Evolutionary conservation across 345 rosid genomes (phyloP).

Genomic region (Aurinia saxatilis): DNA sequence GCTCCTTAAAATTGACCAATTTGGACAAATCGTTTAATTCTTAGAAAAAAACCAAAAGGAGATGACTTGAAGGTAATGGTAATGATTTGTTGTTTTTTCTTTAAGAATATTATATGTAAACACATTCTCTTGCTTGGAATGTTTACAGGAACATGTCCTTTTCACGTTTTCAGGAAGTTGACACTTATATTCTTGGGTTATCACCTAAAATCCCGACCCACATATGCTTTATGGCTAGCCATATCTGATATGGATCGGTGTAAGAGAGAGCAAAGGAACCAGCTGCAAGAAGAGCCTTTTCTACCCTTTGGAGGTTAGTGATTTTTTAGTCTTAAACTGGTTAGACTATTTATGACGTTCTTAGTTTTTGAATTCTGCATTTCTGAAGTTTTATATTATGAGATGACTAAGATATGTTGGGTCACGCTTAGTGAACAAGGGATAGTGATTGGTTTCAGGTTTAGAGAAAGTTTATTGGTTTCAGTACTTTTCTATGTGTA

Average conservation of each 20-base stretch:
- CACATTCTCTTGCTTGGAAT: background rate
- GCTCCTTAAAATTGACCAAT: constrained; percentile 66
- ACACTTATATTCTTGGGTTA: constrained; percentile 66
- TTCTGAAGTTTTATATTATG: constrained; percentile 11
- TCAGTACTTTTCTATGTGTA: no score
- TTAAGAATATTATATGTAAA: background rate
- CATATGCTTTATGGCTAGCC: constrained; percentile 50
- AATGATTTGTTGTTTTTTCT: background rate
- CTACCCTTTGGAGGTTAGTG: constrained; percentile 27
- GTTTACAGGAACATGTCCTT: background rate
- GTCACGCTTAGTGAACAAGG: constrained; percentile 22
- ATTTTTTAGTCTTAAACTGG: background rate
- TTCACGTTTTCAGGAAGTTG: constrained; percentile 47
- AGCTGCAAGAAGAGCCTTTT: constrained; percentile 44
- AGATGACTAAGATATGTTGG: constrained; percentile 10
- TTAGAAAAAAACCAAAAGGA: constrained; percentile 78
- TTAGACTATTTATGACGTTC: constrained; percentile 18
- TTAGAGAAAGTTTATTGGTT: constrained; percentile 27
- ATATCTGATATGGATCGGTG: constrained; percentile 50
- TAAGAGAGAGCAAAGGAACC: constrained; percentile 47
- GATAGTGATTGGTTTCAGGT: constrained; percentile 4
- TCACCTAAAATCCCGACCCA: no score
- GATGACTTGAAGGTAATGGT: constrained; percentile 66
- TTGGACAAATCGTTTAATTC: constrained; percentile 57
- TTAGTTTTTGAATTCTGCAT: constrained; percentile 6